Base-by-base conservation (phyloP, 257 asterid genomes). In the Primulina tabacum region DNA sequence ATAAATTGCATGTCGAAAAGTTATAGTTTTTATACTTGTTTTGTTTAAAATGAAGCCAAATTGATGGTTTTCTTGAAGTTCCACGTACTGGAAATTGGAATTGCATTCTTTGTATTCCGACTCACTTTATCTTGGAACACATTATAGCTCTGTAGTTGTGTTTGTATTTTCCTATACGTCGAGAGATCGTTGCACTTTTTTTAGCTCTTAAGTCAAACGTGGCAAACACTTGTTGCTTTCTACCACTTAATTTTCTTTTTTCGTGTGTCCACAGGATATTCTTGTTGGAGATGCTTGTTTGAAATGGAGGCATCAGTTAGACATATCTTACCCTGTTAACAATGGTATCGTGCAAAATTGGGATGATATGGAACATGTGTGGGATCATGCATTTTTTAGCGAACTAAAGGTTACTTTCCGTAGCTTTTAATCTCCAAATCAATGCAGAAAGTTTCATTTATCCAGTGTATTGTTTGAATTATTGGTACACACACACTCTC, bases 331-430 rank as follows among this genome's bases (percentile, higher is more conserved):
- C 80, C 99, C 99, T 55, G 97, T 93, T 81, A 89, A 89, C 81
- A 90, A 93, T 76, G 99, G 99, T 18, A 87, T 93, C 40, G 92
- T 93, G 81, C 99, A 93, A 83, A 93, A 93, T 74, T 93, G 99
- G 97, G 99, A 93, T 81, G 97, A 90, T 68, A 93, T 90, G 97
- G 92, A 83, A 21, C 95, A 89, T 69, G 81, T 93, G n/a, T 90
- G 99, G 99, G 97, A 93, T 72, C 97, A 93, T 77, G 99, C 95
- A 56, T 93, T 93, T 80, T 86, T 60, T 62, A 90, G 90, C 26
- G 99, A 93, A 78, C 83, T 93, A 63, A 93, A 93, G 96, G 99
- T 93, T 71, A 53, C 18, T 17, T 40, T 65, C 68, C 64, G 74
- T 69, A 60, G 34, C 60, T 40, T 59, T 34, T 10, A 26, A 24